A percentile compares a stretch with the other conserved stretches of the same genome.
Evolutionary conservation across 2,329 filamentous ascomycete genomes (phyloP).

Genomic region (Penicillium sp.): DNA sequence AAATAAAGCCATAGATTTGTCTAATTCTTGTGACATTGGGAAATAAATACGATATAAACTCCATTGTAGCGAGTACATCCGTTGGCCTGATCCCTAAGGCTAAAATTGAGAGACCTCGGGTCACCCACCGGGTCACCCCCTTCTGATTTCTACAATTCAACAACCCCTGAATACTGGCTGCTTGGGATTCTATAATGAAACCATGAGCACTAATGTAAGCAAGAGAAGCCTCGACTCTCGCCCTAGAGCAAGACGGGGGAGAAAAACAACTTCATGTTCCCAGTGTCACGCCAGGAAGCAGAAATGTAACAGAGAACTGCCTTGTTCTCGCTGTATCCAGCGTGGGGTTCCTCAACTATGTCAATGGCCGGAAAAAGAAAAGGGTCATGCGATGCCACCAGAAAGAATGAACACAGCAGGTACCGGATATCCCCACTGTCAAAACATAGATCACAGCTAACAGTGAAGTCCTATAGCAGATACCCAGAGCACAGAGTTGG

Average conservation of each 20-base stretch:
- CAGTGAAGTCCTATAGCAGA: neutral
- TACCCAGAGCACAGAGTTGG: slow-evolving; percentile 20
- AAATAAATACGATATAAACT: neutral
- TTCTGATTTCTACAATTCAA: neutral
- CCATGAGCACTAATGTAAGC: neutral
- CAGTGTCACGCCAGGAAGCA: slow-evolving; percentile 19
- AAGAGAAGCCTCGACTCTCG: neutral
- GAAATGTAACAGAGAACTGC: slow-evolving; percentile 14
- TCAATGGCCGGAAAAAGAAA: slow-evolving; percentile 10
- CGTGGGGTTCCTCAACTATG: slow-evolving; percentile 14
- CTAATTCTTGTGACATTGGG: neutral
- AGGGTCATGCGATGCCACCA: neutral
- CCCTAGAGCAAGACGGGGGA: slow-evolving; percentile 10
- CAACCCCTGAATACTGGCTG: neutral
- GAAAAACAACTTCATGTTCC: slow-evolving; percentile 15
- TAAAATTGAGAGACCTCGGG: neutral
- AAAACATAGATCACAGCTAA: neutral
- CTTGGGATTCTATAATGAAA: neutral
- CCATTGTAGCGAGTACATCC: neutral
- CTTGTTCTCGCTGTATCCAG: slow-evolving; percentile 14
- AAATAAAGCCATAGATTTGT: neutral
- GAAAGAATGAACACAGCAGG: slow-evolving; percentile 7
- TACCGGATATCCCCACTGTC: neutral
- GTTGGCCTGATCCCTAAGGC: neutral
- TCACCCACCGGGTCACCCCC: too few species aligned